Percentiles rank a stretch among this genome's conserved stretches.
phyloP scores from a whole-genome alignment of 345 rosid genomes.

The Gossypium ekmanianum region DNA sequence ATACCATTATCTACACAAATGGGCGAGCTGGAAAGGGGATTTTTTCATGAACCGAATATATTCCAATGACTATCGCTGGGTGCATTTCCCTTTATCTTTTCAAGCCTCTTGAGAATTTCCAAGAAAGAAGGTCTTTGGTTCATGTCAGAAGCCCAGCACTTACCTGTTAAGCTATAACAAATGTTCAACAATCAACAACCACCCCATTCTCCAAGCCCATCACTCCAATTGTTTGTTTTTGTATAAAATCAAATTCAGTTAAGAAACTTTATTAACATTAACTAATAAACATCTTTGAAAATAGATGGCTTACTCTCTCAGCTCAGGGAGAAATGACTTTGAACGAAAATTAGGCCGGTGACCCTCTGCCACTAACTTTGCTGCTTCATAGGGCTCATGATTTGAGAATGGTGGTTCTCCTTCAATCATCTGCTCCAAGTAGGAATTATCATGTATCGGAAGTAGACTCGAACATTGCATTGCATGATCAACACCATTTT shows the following conservation, averaged over 20 bases:
- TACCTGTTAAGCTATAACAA: constrained; percentile 57
- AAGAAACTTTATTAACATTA: not conserved
- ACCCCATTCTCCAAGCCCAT: not conserved
- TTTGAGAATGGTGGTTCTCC: constrained; percentile 84
- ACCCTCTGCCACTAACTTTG: constrained; percentile 86
- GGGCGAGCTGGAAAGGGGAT: not conserved
- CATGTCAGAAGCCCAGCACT: constrained; percentile 88
- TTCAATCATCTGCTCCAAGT: constrained; percentile 75
- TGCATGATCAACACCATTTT: constrained; percentile 10
- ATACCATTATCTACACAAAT: not conserved
- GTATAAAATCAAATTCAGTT: not conserved
- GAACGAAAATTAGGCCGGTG: constrained; percentile 76
- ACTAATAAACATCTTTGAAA: not conserved
- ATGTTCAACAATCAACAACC: constrained; percentile 20
- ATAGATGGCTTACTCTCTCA: constrained; percentile 68
- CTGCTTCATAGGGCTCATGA: constrained; percentile 95
- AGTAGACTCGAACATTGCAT: constrained; percentile 17
- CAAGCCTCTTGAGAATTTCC: constrained; percentile 88
- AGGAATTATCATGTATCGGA: constrained; percentile 19
- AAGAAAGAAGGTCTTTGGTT: constrained; percentile 81
- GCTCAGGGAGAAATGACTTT: constrained; percentile 65
- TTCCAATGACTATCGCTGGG: constrained; percentile 67
- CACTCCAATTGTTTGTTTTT: not conserved
- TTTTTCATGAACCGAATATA: constrained; percentile 49
- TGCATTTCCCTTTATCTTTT: constrained; percentile 69